Evolutionary conservation across 768 basidiomycete species (phyloP).

Genomic region (Hebeloma cylindrosporum): DNA sequence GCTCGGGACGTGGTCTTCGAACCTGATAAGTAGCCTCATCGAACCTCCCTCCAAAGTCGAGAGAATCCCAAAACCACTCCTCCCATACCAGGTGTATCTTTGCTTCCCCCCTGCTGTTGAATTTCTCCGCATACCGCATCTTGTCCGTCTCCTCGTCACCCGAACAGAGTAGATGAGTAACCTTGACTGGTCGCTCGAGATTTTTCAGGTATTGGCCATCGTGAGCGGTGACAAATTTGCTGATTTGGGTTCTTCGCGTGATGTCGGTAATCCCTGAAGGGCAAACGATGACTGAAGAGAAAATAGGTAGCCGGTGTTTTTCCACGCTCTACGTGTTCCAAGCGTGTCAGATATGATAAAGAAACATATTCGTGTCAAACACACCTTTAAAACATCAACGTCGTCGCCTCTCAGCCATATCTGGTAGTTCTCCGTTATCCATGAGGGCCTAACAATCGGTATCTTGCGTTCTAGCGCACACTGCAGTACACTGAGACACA

Average conservation of each 20-base stretch:
- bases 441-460: slow-evolving; percentile 75
- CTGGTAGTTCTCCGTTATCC: slow-evolving; percentile 72
- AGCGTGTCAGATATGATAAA: neutral
- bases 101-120: slow-evolving; percentile 67
- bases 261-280: slow-evolving; percentile 75
- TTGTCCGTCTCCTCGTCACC: slow-evolving; percentile 70
- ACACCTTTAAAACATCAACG: slow-evolving; percentile 63
- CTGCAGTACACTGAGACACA: slow-evolving; percentile 37
- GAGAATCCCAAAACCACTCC: slow-evolving; percentile 95
- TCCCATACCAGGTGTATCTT: slow-evolving; percentile 85
- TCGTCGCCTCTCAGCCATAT: slow-evolving; percentile 82
- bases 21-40: slow-evolving; percentile 63
- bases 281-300: slow-evolving; percentile 67
- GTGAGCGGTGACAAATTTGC: slow-evolving; percentile 53
- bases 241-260: slow-evolving; percentile 59
- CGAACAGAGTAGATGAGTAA: slow-evolving; percentile 85
- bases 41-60: slow-evolving; percentile 74
- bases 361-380: slow-evolving; percentile 16
- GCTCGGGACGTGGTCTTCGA: slow-evolving; percentile 57
- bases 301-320: slow-evolving; percentile 67
- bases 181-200: slow-evolving; percentile 72
- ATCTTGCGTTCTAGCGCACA: slow-evolving; percentile 81
- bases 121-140: slow-evolving; percentile 76
- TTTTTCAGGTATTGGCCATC: slow-evolving; percentile 74
- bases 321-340: slow-evolving; percentile 48